phyloP scores from a whole-genome alignment of 495 filamentous ascomycete species.

The Penicillium arizonense region DNA sequence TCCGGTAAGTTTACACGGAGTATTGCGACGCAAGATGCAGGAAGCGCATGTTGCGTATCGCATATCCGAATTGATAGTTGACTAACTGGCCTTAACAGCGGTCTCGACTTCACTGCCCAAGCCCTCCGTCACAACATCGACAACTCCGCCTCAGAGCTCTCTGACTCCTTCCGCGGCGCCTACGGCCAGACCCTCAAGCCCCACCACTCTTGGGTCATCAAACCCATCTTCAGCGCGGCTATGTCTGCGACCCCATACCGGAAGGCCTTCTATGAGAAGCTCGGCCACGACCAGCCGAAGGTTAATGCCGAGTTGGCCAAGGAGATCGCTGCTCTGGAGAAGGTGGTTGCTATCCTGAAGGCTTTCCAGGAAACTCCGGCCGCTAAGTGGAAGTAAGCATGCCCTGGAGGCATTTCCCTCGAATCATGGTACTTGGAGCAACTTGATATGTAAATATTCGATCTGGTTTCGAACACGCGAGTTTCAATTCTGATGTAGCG shows the following conservation, averaged over 20 bases:
- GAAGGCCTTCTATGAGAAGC: constrained; percentile 83
- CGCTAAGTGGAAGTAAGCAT: constrained; percentile 60
- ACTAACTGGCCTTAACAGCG: constrained; percentile 49
- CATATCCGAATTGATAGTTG: constrained; percentile 1
- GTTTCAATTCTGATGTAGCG: constrained; percentile 14
- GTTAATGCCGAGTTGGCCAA: constrained; percentile 58
- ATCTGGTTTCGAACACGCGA: constrained; percentile 17
- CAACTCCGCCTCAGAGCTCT: constrained; percentile 68
- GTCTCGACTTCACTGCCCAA: constrained; percentile 86
- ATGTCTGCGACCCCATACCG: constrained; percentile 92
- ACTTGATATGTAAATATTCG: constrained; percentile 34
- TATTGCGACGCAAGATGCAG: constrained; percentile 1
- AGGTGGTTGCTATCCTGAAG: constrained; percentile 72
- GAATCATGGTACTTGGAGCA: constrained; percentile 7
- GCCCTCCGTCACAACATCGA: constrained; percentile 75
- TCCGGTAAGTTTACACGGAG: constrained; percentile 58
- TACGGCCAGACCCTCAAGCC: constrained; percentile 85
- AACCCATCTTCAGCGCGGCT: constrained; percentile 85
- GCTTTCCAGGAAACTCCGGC: constrained; percentile 66
- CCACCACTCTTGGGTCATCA: constrained; percentile 83
- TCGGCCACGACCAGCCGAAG: constrained; percentile 61
- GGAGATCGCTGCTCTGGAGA: constrained; percentile 75
- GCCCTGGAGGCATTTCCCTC: constrained; percentile 4
- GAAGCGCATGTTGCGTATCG: neutral
- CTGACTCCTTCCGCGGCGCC: constrained; percentile 78